These are phyloP conservation scores for Rutstroemia sp. DNA, from an alignment of 2,329 filamentous ascomycete genomes.

Conservation along the genomic window DNA sequence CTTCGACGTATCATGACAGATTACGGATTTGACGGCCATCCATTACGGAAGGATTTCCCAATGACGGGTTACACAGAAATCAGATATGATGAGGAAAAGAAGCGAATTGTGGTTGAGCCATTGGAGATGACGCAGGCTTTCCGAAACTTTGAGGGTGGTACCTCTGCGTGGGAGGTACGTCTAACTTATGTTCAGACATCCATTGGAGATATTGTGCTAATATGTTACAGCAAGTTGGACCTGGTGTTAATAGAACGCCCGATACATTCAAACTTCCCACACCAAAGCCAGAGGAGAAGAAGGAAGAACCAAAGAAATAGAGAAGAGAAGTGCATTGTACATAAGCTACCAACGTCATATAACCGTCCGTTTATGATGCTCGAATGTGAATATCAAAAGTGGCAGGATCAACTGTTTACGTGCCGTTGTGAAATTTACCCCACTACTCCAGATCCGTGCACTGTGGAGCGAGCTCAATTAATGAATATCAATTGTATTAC, in stretches of 20 bases:
- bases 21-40: constrained; percentile 97
- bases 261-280: constrained; percentile 90
- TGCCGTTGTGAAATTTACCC: background rate
- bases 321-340: constrained; percentile 21
- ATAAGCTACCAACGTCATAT: constrained; percentile 16
- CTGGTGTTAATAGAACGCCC: constrained; percentile 71
- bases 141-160: constrained; percentile 93
- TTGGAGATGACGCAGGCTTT: constrained; percentile 97
- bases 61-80: constrained; percentile 97
- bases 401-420: background rate
- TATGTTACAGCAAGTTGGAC: constrained; percentile 55
- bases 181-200: constrained; percentile 20
- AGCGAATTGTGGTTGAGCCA: constrained; percentile 96
- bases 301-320: constrained; percentile 89
- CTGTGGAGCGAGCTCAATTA: no score
- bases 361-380: background rate
- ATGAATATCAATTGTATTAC: no score
- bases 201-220: constrained; percentile 13
- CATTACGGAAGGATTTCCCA: constrained; percentile 95
- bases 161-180: constrained; percentile 63
- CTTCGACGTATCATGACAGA: constrained; percentile 98
- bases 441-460: no score
- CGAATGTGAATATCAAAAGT: background rate
- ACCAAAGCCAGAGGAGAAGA: constrained; percentile 88
- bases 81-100: constrained; percentile 98